Evolutionary conservation across 2,329 filamentous ascomycete genomes (phyloP).

Genomic region (Ceratocystis smalleyi): DNA sequence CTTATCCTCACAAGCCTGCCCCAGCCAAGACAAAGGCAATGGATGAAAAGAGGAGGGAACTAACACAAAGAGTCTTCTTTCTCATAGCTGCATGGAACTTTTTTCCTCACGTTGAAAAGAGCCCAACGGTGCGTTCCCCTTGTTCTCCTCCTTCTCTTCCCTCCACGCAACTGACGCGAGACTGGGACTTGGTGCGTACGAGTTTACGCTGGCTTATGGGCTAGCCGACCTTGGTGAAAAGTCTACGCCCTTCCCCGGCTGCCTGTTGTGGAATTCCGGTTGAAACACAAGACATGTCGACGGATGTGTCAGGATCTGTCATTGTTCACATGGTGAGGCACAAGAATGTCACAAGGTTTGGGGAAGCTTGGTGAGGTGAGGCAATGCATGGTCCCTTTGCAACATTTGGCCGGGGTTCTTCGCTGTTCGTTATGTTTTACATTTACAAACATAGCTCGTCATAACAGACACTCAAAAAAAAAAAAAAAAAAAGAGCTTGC

Average conservation of each 20-base stretch:
- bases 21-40: neutral
- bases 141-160: neutral
- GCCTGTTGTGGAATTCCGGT: neutral
- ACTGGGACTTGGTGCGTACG: too few relatives aligned
- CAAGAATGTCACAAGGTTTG: neutral
- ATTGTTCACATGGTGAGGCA: neutral
- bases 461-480: too few relatives aligned
- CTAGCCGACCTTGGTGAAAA: neutral
- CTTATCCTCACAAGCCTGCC: neutral
- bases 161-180: too few relatives aligned
- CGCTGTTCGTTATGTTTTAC: neutral
- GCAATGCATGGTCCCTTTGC: neutral
- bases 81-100: neutral
- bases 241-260: neutral
- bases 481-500: too few relatives aligned
- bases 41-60: neutral
- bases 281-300: neutral
- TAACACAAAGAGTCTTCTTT: neutral
- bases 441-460: neutral
- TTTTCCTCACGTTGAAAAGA: too few relatives aligned
- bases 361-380: neutral
- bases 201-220: neutral
- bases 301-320: neutral
- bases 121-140: neutral
- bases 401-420: too few relatives aligned